These are phyloP conservation scores for Cystobasidium onofrii DNA, from an alignment of 768 basidiomycete genomes.

Conservation along the genomic window DNA sequence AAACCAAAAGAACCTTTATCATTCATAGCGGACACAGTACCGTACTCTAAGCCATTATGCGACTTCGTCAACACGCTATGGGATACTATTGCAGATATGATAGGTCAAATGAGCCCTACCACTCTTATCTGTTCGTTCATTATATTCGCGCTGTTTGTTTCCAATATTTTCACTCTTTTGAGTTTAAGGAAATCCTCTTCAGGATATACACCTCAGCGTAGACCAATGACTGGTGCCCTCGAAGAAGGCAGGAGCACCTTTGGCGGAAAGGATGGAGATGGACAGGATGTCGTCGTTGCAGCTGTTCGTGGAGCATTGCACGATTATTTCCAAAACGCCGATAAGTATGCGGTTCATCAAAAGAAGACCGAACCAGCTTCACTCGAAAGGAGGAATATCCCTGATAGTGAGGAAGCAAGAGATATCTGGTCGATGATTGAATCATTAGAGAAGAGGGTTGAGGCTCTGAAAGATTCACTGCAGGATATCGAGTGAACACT, in stretches of 20 bases:
- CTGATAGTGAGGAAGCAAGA: not conserved
- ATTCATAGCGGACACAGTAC: slow-evolving; percentile 16
- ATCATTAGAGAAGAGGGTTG: not conserved
- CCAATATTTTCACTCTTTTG: slow-evolving; percentile 65
- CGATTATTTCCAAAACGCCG: slow-evolving; percentile 33
- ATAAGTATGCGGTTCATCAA: not conserved
- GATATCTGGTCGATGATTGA: not conserved
- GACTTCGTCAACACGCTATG: slow-evolving; percentile 32
- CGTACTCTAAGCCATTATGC: slow-evolving; percentile 35
- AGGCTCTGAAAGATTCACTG: not conserved
- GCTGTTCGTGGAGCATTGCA: slow-evolving; percentile 41
- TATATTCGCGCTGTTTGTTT: slow-evolving; percentile 63
- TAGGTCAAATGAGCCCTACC: slow-evolving; percentile 31
- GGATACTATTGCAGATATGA: slow-evolving; percentile 32
- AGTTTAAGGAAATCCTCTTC: slow-evolving; percentile 21
- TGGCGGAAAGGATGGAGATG: not conserved
- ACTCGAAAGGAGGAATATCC: not conserved
- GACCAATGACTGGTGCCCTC: not conserved
- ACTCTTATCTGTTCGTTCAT: slow-evolving; percentile 65
- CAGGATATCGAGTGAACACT: not conserved
- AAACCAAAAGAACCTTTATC: slow-evolving; percentile 3
- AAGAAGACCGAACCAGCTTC: not conserved
- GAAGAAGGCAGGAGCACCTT: not conserved
- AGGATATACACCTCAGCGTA: slow-evolving; percentile 4
- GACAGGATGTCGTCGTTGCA: slow-evolving; percentile 30